These are phyloP conservation scores for Brassica rapa DNA, from an alignment of 345 rosid species.

Conservation along the genomic window DNA sequence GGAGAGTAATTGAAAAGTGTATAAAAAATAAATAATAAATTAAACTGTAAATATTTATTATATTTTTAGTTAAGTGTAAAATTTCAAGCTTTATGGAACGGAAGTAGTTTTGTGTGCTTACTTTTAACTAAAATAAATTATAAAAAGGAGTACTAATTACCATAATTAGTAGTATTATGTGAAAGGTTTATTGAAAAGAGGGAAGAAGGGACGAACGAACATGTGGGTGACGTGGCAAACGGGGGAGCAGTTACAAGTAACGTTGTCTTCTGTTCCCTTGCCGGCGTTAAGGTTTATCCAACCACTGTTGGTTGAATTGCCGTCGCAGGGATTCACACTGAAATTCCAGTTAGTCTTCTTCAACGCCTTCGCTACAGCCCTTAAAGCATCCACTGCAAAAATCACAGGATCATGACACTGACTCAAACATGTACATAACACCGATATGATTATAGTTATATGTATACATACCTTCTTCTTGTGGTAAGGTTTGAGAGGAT, in stretches of 20 bases:
- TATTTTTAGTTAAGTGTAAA: no score
- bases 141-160: not conserved
- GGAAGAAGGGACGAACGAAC: constrained; percentile 24
- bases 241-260: constrained; percentile 50
- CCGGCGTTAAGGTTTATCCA: constrained; percentile 35
- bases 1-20: no score
- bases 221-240: constrained; percentile 47
- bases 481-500: constrained; percentile 37
- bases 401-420: not conserved
- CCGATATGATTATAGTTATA: not conserved
- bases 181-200: no score
- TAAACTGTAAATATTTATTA: no score
- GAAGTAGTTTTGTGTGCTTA: no score
- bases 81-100: no score
- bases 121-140: no score
- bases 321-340: constrained; percentile 55
- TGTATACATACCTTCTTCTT: constrained; percentile 40
- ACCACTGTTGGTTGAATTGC: constrained; percentile 5
- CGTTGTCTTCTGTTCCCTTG: constrained; percentile 31
- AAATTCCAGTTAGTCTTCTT: constrained; percentile 58
- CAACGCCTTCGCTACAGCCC: constrained; percentile 43
- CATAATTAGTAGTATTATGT: not conserved
- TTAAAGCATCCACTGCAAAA: constrained; percentile 49
- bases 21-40: no score
- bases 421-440: not conserved